Conservation (phyloP, 305 asterid species). For the Fraxinus albicans region DNA sequence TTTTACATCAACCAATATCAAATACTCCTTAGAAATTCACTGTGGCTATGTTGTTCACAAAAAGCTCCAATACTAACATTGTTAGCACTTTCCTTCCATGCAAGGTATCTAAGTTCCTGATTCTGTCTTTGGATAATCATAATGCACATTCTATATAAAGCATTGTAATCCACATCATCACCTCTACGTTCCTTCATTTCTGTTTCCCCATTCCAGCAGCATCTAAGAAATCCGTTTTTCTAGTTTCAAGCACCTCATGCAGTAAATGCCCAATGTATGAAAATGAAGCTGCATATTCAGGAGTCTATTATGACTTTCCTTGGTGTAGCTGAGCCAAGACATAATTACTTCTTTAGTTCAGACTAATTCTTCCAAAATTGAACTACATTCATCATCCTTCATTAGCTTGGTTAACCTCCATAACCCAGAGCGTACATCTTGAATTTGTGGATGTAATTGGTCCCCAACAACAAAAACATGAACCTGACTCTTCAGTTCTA, state of each 20-base stretch:
- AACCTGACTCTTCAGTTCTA: conserved; percentile 73
- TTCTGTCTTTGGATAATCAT: not conserved
- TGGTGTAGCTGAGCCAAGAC: not conserved
- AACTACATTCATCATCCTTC: conserved; percentile 46
- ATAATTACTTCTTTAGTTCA: not conserved
- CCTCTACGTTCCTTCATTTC: not conserved
- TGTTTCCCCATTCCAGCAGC: not conserved
- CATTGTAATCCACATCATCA: not conserved
- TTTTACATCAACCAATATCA: not conserved
- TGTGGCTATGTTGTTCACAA: not conserved
- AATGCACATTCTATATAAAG: not conserved
- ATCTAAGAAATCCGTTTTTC: not conserved
- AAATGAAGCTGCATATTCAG: not conserved
- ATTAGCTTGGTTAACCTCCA: conserved; percentile 45
- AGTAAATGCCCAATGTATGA: not conserved
- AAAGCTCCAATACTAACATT: not conserved
- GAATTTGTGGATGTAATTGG: conserved; percentile 59
- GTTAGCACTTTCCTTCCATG: not conserved
- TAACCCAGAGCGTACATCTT: conserved; percentile 49
- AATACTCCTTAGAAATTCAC: not conserved
- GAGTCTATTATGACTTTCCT: not conserved
- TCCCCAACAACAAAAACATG: conserved; percentile 88
- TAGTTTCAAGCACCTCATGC: not conserved
- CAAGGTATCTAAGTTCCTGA: not conserved
- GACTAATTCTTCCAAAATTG: conserved; percentile 9